phyloP scores from a whole-genome alignment of 129 eudicot species.

The Dittrichia graveolens region DNA sequence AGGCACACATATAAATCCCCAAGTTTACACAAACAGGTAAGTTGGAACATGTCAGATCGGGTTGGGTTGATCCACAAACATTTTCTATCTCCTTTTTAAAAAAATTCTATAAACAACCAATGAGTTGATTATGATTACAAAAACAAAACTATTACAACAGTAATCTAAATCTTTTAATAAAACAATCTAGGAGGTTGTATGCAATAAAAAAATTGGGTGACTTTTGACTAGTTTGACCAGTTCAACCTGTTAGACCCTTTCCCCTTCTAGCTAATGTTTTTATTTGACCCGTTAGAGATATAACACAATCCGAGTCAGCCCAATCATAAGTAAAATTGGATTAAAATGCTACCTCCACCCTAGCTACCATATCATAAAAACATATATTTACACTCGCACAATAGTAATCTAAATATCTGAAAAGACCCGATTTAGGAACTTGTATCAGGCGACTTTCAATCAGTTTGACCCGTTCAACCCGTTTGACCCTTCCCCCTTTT shows the following conservation, averaged over 20 bases:
- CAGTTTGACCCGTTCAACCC: no score
- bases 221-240: not conserved
- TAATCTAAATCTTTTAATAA: not conserved
- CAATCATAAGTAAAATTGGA: not conserved
- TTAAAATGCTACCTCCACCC: not conserved
- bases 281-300: slow-evolving; percentile 3
- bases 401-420: no score
- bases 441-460: no score
- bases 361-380: not conserved
- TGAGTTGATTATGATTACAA: not conserved
- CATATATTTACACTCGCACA: not conserved
- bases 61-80: not conserved
- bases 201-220: not conserved
- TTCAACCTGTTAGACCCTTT: not conserved
- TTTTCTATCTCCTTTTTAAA: not conserved
- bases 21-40: not conserved
- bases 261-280: slow-evolving; percentile 8
- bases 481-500: no score
- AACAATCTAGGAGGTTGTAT: slow-evolving; percentile 6
- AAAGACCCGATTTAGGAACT: no score
- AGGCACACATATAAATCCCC: not conserved
- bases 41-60: not conserved
- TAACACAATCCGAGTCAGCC: not conserved
- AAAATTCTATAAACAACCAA: not conserved
- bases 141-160: not conserved